A percentile compares a stretch with the other conserved stretches of the same genome.
phyloP scores from a whole-genome alignment of 148 eudicot species.

The Rhododendron williamsianum region DNA sequence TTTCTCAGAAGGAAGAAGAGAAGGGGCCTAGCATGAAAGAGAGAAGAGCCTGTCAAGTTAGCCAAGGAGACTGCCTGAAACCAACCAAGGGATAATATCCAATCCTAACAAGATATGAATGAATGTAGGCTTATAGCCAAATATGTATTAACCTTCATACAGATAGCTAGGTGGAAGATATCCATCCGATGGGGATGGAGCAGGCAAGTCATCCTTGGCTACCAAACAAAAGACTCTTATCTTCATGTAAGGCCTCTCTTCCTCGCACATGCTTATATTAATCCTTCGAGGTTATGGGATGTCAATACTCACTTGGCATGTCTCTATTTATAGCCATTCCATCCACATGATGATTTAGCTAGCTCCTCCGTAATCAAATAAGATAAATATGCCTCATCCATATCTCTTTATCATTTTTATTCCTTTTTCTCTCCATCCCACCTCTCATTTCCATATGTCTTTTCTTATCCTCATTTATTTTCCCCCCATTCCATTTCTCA shows the following conservation, averaged over 20 bases:
- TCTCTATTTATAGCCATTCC: conserved; percentile 2
- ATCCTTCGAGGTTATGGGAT: conserved; percentile 1
- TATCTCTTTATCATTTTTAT: background rate
- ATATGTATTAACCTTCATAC: background rate
- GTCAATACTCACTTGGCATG: background rate
- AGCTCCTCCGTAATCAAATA: background rate
- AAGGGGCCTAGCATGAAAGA: conserved; percentile 6
- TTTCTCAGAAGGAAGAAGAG: background rate
- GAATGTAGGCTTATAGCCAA: background rate
- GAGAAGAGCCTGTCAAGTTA: conserved; percentile 5
- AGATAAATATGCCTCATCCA: background rate
- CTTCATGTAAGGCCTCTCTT: conserved; percentile 13
- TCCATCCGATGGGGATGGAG: conserved; percentile 3
- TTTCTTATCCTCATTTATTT: background rate
- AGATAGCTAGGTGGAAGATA: background rate
- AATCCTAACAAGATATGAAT: background rate
- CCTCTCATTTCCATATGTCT: background rate
- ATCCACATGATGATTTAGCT: background rate
- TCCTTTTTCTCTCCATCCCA: background rate
- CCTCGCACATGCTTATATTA: background rate
- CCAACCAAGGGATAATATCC: conserved; percentile 8
- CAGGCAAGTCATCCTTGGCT: conserved; percentile 16
- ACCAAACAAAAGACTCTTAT: conserved; percentile 3
- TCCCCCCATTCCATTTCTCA: background rate
- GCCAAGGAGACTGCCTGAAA: conserved; percentile 16